Percentiles rank a stretch among this genome's conserved stretches.
Conservation (phyloP, 768 basidiomycete genomes). For the Rhizopogon vesiculosus region DNA sequence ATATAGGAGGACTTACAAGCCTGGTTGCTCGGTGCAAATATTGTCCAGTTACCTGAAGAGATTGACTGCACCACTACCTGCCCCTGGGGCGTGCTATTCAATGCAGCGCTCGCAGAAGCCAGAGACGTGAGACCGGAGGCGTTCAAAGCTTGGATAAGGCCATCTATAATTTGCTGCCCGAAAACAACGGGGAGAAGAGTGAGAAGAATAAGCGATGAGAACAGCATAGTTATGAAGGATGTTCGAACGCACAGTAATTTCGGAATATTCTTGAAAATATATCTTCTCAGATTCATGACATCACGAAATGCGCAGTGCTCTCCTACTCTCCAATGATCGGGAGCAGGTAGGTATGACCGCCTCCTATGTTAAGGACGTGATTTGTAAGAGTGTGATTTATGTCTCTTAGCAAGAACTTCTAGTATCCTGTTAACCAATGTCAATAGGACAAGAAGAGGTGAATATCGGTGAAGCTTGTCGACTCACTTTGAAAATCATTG, state of each 20-base stretch:
- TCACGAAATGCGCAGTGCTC: slow-evolving; percentile 22
- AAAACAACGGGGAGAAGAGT: slow-evolving; percentile 22
- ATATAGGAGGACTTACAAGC: slow-evolving; percentile 39
- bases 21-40: slow-evolving; percentile 54
- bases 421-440: too few species aligned
- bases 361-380: too few species aligned
- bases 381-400: too few species aligned
- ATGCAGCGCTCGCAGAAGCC: slow-evolving; percentile 29
- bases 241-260: neutral
- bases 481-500: too few species aligned
- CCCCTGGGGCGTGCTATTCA: slow-evolving; percentile 43
- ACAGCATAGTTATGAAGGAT: slow-evolving; percentile 16
- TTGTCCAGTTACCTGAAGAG: slow-evolving; percentile 39
- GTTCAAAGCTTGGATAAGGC: slow-evolving; percentile 35
- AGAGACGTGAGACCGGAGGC: slow-evolving; percentile 37
- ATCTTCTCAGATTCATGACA: slow-evolving; percentile 12
- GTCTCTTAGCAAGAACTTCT: too few species aligned
- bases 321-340: neutral
- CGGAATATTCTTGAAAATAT: neutral
- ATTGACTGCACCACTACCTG: slow-evolving; percentile 38
- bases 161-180: slow-evolving; percentile 27
- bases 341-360: too few species aligned
- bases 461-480: too few species aligned
- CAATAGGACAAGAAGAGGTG: too few species aligned
- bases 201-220: slow-evolving; percentile 8